Evolutionary conservation across 345 rosid genomes (phyloP), one percentile per base, ranked within the genome.

Genomic region (Populus deltoides): DNA sequence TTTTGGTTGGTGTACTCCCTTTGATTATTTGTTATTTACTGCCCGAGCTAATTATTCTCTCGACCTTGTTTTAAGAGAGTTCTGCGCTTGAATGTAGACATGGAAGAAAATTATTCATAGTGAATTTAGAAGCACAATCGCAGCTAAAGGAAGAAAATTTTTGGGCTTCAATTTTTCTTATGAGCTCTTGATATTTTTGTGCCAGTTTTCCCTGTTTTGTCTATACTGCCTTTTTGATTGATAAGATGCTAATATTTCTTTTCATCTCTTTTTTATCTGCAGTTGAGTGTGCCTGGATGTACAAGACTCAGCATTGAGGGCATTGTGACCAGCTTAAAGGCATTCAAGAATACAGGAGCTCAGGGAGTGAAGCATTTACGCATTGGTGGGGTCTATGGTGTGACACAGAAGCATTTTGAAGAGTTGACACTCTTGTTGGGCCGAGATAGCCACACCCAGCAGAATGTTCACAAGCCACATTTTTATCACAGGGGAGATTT

Each of bases 201-300:
- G 4, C 22, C 15, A 22, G 39, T 17, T 0, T 25, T 25, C 22
- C 18, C 15, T 27, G 5, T 24, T 49, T 1, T 1, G 12, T 78
- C 18, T 72, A 13, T 20, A 24, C n/a, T 68, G 24, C 22, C 25
- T 66, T 15, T 25, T 11, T 45, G 16, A 61, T 63, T 29, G 18
- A 76, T 75, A 16, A 20, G 45, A 62, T 68, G 11, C 68, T 25
- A 38, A 38, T 27, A 27, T 74, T 65, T 41, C 6, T 9, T 36
- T 13, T 55, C 72, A 16, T 31, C 3, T 59, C 20, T 35, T 79
- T 75, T 29, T 78, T 59, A 59, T n/a, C 33, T 81, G 67, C 89
- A 96, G 99, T 84, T 96, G 75, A 87, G 92, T 81, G 93, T 96
- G 66, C 90, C 98, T 80, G 99, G 94, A 78, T 96, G 98, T 80